These are phyloP conservation scores for Spencermartinsiella ligniputridi DNA, from an alignment of 1,139 yeast genomes.

Conservation along the genomic window DNA sequence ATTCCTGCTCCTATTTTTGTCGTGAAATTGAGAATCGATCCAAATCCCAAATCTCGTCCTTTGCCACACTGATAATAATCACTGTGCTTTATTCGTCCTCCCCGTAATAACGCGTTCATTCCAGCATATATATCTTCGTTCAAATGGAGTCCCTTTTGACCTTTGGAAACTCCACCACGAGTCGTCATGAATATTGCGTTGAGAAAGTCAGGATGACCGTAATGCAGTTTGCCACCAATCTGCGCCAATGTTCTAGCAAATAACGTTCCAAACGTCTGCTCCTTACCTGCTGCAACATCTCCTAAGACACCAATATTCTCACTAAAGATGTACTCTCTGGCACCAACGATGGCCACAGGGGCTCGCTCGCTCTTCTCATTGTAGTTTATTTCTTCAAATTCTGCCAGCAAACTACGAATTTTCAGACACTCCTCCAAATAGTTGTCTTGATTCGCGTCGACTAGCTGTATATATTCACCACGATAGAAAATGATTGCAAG, in stretches of 20 bases:
- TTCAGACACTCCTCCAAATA: constrained; percentile 97
- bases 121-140: constrained; percentile 99
- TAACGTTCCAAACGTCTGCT: constrained; percentile 97
- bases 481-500: constrained; percentile 95
- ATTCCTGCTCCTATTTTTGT: constrained; percentile 99
- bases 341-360: constrained; percentile 98
- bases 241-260: constrained; percentile 97
- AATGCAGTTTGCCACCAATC: constrained; percentile 98
- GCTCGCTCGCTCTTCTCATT: constrained; percentile 42
- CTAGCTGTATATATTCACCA: constrained; percentile 96
- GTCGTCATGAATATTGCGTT: constrained; percentile 93
- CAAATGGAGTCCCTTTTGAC: constrained; percentile 96
- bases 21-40: constrained; percentile 96
- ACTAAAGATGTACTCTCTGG: constrained; percentile 98
- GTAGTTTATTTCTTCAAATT: constrained; percentile 68
- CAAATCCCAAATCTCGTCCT: constrained; percentile 99
- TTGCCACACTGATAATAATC: constrained; percentile 99
- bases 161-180: constrained; percentile 99
- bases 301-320: constrained; percentile 98
- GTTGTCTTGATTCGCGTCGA: constrained; percentile 98
- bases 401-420: constrained; percentile 95
- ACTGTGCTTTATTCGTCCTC: constrained; percentile 99
- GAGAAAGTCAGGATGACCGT: constrained; percentile 99
- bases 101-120: constrained; percentile 96
- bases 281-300: constrained; percentile 99